Evolutionary conservation across 2,329 filamentous ascomycete genomes (phyloP).

Genomic region (Cladosporium velox): DNA sequence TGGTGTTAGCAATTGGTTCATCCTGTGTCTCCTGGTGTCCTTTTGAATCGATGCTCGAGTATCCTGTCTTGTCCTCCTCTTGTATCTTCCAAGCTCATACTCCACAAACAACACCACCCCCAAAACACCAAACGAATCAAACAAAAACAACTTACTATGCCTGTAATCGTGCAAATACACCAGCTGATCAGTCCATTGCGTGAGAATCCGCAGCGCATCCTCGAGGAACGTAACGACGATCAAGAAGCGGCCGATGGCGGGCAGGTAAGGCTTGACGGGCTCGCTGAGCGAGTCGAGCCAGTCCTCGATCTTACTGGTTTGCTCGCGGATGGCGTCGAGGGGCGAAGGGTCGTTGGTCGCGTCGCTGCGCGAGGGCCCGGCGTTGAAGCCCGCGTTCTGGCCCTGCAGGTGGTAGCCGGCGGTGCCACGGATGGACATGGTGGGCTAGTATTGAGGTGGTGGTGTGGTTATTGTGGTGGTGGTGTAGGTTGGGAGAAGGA

Average conservation of each 20-base stretch:
- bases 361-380: constrained; percentile 57
- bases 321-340: constrained; percentile 85
- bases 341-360: constrained; percentile 70
- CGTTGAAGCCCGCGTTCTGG: constrained; percentile 56
- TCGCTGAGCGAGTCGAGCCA: constrained; percentile 82
- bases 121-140: background rate
- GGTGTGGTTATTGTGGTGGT: background rate
- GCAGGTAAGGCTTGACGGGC: constrained; percentile 95
- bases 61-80: background rate
- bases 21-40: background rate
- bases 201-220: constrained; percentile 92
- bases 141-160: constrained; percentile 69
- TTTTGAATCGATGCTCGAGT: background rate
- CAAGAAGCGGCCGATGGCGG: constrained; percentile 91
- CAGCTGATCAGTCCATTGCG: constrained; percentile 95
- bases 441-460: constrained; percentile 23
- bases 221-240: constrained; percentile 99
- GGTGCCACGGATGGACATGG: constrained; percentile 62
- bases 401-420: constrained; percentile 80
- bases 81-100: background rate
- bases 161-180: constrained; percentile 90
- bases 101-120: background rate
- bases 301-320: constrained; percentile 99
- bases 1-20: constrained; percentile 19
- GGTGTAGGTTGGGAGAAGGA: background rate